phyloP scores from a whole-genome alignment of 176 grass and related monocot genomes.

The Eragrostis nindensis region DNA sequence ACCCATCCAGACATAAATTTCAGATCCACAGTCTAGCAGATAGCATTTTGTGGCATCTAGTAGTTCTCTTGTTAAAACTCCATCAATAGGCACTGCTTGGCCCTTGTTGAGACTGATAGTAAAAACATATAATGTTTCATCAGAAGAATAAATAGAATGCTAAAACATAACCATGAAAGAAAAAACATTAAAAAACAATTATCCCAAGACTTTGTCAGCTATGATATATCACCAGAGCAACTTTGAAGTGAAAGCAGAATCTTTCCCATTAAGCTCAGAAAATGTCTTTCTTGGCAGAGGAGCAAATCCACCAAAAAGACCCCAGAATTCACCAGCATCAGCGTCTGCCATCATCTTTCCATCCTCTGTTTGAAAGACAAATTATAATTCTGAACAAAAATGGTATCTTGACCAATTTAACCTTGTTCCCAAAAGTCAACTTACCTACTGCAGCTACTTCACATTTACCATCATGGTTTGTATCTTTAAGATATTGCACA shows the following conservation, averaged over 20 bases:
- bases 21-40: conserved; percentile 78
- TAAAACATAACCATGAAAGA: conserved; percentile 23
- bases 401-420: conserved; percentile 30
- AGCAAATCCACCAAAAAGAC: conserved; percentile 92
- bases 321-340: conserved; percentile 99
- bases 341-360: conserved; percentile 97
- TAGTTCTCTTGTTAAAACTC: conserved; percentile 70
- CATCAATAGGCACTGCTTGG: conserved; percentile 60
- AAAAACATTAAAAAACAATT: conserved; percentile 6
- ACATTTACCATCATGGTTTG: conserved; percentile 91
- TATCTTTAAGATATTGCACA: conserved; percentile 97
- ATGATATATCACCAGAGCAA: conserved; percentile 72
- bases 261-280: conserved; percentile 74
- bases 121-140: conserved; percentile 22
- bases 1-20: conserved; percentile 97
- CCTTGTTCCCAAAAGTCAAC: conserved; percentile 35
- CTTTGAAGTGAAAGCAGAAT: conserved; percentile 53
- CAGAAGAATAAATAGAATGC: conserved; percentile 20
- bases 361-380: conserved; percentile 68
- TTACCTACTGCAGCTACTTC: conserved; percentile 93
- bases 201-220: conserved; percentile 10
- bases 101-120: conserved; percentile 80
- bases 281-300: conserved; percentile 87
- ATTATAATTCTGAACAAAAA: conserved; percentile 43
- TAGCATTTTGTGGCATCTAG: conserved; percentile 92